Evolutionary conservation across 352 stramenopile genomes (phyloP).

Genomic region (Phytophthora uliginosa): DNA sequence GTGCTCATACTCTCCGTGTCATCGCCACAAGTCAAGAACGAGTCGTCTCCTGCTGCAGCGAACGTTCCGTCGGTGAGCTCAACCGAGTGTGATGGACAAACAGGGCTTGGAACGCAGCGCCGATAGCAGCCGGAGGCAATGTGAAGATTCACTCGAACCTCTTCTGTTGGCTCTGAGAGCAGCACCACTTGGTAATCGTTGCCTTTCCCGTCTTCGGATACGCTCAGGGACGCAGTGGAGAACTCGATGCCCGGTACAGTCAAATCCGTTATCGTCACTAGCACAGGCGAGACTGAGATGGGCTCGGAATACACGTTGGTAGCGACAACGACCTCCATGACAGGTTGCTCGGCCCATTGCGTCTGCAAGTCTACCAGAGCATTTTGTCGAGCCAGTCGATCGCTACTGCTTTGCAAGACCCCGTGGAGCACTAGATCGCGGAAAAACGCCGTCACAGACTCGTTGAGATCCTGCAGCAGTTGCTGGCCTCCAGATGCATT

Average conservation of each 20-base stretch:
- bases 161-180: conserved; percentile 65
- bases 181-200: conserved; percentile 84
- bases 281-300: conserved; percentile 28
- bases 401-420: conserved; percentile 6
- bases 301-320: conserved; percentile 41
- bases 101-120: conserved; percentile 34
- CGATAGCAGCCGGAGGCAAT: conserved; percentile 72
- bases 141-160: conserved; percentile 58
- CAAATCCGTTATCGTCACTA: conserved; percentile 51
- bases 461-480: conserved; percentile 20
- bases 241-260: conserved; percentile 75
- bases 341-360: conserved; percentile 52
- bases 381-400: conserved; percentile 19
- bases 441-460: conserved; percentile 41
- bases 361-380: conserved; percentile 38
- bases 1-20: conserved; percentile 28
- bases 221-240: conserved; percentile 67
- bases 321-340: conserved; percentile 26
- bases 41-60: conserved; percentile 5
- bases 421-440: conserved; percentile 31
- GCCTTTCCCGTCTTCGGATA: conserved; percentile 72
- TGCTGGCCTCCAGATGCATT: not conserved
- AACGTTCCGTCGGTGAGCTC: conserved; percentile 15
- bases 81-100: conserved; percentile 48
- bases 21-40: conserved; percentile 35